Percentiles rank a stretch among this genome's conserved stretches.
Evolutionary conservation across 2,329 filamentous ascomycete genomes (phyloP).

Genomic region (Pyrenochaeta sp.): DNA sequence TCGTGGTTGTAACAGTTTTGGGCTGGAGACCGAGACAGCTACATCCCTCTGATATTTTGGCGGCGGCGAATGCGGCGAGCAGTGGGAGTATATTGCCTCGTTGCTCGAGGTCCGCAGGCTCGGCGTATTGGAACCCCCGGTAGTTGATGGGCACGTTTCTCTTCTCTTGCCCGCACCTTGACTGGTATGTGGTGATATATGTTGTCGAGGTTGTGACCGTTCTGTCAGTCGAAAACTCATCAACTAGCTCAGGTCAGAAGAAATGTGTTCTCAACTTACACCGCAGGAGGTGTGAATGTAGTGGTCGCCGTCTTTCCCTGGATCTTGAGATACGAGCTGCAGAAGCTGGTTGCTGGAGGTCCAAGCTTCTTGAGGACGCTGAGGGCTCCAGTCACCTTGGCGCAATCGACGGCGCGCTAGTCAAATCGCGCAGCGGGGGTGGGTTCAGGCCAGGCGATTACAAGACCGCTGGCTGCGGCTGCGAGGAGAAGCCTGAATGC

Average conservation of each 20-base stretch:
- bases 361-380: constrained; percentile 10
- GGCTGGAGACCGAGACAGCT: constrained; percentile 2
- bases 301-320: constrained; percentile 1
- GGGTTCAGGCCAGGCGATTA: constrained; percentile 1
- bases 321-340: constrained; percentile 9
- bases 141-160: not conserved
- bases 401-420: constrained; percentile 2
- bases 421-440: not conserved
- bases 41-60: constrained; percentile 5
- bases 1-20: not conserved
- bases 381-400: constrained; percentile 6
- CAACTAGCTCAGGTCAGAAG: not conserved
- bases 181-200: not conserved
- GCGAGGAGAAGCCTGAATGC: not conserved
- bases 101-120: not conserved
- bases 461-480: not conserved
- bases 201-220: constrained; percentile 1
- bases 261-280: not conserved
- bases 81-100: not conserved
- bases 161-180: not conserved
- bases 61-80: constrained; percentile 5
- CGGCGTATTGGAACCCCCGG: not conserved
- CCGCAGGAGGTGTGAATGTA: not conserved
- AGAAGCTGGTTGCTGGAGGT: constrained; percentile 9
- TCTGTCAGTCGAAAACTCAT: not conserved